These are phyloP conservation scores for Beta macrorhiza DNA, from an alignment of 179 eudicot species.

Conservation along the genomic window DNA sequence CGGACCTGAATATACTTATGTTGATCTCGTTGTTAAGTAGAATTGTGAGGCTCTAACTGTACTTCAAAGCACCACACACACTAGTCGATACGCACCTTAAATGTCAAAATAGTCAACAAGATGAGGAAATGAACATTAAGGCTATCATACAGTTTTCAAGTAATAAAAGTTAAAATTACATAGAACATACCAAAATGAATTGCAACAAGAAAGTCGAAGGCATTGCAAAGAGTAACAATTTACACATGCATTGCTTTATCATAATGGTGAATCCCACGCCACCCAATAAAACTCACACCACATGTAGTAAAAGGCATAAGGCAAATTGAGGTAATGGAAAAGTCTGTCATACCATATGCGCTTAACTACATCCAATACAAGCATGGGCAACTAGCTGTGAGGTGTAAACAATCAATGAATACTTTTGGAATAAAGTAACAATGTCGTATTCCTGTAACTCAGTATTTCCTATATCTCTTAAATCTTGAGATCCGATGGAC, in stretches of 20 bases:
- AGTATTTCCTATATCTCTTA: conserved; percentile 52
- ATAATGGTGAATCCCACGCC: conserved; percentile 4
- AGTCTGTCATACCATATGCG: conserved; percentile 20
- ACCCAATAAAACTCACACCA: neutral
- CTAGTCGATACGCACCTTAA: neutral
- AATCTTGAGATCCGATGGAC: conserved; percentile 57
- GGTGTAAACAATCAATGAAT: conserved; percentile 19
- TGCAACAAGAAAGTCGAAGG: neutral
- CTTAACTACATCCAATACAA: conserved; percentile 28
- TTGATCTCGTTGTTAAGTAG: neutral
- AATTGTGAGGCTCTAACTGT: neutral
- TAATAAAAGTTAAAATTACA: neutral
- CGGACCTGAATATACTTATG: neutral
- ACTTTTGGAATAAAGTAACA: conserved; percentile 20
- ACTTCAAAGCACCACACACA: neutral
- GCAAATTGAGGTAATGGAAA: neutral
- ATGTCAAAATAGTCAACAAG: neutral
- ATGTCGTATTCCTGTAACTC: conserved; percentile 14
- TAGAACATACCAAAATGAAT: neutral
- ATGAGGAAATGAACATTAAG: conserved; percentile 4
- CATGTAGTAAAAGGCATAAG: neutral
- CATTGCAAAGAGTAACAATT: neutral
- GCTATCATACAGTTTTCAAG: neutral
- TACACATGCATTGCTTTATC: neutral
- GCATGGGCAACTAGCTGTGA: conserved; percentile 26